phyloP scores from a whole-genome alignment of 2,329 filamentous ascomycete species.

The Anisogramma anomala region DNA sequence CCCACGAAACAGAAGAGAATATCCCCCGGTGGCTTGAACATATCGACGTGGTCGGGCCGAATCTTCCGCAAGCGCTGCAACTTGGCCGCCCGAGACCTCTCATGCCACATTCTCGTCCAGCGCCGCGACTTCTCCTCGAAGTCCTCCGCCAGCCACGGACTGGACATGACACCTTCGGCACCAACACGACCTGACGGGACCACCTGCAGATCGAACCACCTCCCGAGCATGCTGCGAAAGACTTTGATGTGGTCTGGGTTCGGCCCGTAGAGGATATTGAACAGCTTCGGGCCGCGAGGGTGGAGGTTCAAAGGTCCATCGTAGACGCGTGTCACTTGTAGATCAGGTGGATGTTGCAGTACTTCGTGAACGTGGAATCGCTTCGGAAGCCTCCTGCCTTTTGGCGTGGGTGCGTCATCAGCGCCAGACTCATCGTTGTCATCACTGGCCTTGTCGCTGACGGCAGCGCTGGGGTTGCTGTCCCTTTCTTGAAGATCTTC shows the following conservation, averaged over 20 bases:
- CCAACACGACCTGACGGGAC: constrained; percentile 26
- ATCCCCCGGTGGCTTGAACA: constrained; percentile 13
- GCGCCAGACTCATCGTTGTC: background rate
- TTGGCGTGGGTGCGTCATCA: background rate
- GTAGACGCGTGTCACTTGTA: constrained; percentile 25
- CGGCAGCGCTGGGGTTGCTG: background rate
- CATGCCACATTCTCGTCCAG: constrained; percentile 22
- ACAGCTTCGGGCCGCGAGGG: constrained; percentile 24
- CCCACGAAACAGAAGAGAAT: constrained; percentile 20
- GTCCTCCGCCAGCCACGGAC: constrained; percentile 28
- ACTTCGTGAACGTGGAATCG: constrained; percentile 20
- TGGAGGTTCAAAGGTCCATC: constrained; percentile 27
- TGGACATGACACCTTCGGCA: constrained; percentile 22
- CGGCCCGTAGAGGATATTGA: constrained; percentile 33
- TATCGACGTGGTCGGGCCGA: constrained; percentile 9
- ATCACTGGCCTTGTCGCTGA: background rate
- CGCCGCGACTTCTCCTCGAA: constrained; percentile 25
- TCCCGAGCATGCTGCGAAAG: constrained; percentile 28
- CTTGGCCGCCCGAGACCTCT: constrained; percentile 12
- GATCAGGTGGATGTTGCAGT: constrained; percentile 22
- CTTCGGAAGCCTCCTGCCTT: constrained; percentile 6
- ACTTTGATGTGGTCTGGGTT: constrained; percentile 24
- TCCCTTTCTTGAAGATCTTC: background rate
- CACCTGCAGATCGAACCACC: constrained; percentile 30
- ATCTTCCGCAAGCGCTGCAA: constrained; percentile 15